These are phyloP conservation scores for Phytophthora pluvialis DNA, from an alignment of 352 stramenopile species.

Conservation along the genomic window DNA sequence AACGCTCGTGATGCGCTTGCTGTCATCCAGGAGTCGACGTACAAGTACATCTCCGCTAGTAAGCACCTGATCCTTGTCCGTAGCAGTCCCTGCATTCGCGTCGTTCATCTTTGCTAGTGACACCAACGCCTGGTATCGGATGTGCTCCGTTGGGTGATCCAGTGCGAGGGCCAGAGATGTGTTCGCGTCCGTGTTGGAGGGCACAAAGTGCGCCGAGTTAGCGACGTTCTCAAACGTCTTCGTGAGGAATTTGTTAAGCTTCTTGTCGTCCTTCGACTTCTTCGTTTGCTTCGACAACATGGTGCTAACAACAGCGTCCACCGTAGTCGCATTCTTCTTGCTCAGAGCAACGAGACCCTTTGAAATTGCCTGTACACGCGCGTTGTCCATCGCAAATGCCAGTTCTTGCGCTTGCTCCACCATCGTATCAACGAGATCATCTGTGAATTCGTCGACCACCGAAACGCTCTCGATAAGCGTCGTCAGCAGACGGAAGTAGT, in stretches of 20 bases:
- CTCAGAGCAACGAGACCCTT: slow-evolving; percentile 54
- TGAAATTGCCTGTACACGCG: slow-evolving; percentile 53
- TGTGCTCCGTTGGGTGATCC: slow-evolving; percentile 78
- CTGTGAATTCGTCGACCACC: slow-evolving; percentile 52
- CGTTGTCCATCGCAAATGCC: slow-evolving; percentile 46
- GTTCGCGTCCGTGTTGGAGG: slow-evolving; percentile 60
- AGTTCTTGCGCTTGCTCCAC: slow-evolving; percentile 49
- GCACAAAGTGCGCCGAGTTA: slow-evolving; percentile 83
- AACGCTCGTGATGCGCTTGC: slow-evolving; percentile 67
- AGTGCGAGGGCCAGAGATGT: slow-evolving; percentile 80
- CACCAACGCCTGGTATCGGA: slow-evolving; percentile 77
- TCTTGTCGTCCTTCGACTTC: slow-evolving; percentile 59
- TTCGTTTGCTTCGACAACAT: slow-evolving; percentile 38
- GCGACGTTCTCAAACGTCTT: slow-evolving; percentile 73
- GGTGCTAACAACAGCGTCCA: slow-evolving; percentile 49
- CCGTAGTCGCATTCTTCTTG: slow-evolving; percentile 64
- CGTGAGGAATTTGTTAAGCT: slow-evolving; percentile 64
- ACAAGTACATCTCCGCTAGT: slow-evolving; percentile 63
- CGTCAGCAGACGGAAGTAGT: slow-evolving; percentile 43
- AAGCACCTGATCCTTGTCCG: slow-evolving; percentile 45
- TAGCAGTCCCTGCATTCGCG: slow-evolving; percentile 17
- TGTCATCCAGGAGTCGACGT: slow-evolving; percentile 81
- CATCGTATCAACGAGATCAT: slow-evolving; percentile 58
- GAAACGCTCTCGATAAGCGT: slow-evolving; percentile 51
- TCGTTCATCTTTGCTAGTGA: slow-evolving; percentile 68